A percentile compares a stretch with the other conserved stretches of the same genome.
These are phyloP conservation scores for Trichoderma simmonsii DNA, from an alignment of 2,329 filamentous ascomycete genomes.

Conservation along the genomic window DNA sequence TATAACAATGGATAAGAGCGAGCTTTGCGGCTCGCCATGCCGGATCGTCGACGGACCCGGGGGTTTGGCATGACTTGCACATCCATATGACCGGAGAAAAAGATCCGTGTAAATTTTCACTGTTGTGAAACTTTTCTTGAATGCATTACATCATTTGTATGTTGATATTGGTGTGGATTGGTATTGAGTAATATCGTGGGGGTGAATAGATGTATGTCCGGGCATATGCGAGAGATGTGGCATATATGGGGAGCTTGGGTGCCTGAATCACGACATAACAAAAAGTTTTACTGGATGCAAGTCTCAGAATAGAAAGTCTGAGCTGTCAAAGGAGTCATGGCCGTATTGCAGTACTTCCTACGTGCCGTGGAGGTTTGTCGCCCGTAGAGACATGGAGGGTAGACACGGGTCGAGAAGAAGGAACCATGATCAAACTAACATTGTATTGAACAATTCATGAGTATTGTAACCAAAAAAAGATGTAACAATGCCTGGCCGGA, in stretches of 20 bases:
- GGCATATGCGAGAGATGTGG: background rate
- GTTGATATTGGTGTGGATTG: background rate
- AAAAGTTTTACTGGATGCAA: background rate
- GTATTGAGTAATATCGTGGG: background rate
- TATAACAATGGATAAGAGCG: background rate
- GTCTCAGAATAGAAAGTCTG: fast-evolving
- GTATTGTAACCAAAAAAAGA: background rate
- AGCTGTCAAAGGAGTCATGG: background rate
- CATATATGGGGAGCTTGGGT: background rate
- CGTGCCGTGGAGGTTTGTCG: fast-evolving
- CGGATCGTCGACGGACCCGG: background rate
- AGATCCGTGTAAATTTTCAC: background rate
- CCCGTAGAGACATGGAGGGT: fast-evolving
- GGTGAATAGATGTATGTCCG: background rate
- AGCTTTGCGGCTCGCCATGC: background rate
- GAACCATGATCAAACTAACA: background rate
- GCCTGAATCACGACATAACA: background rate
- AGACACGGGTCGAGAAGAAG: background rate
- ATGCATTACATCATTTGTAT: background rate
- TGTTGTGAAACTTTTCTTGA: background rate
- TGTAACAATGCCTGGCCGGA: background rate
- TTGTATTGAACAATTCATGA: background rate
- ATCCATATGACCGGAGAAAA: background rate
- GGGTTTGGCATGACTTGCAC: background rate
- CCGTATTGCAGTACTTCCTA: background rate